Base-by-base conservation (phyloP, 768 basidiomycete species). In the Leccinum uliginosum region DNA sequence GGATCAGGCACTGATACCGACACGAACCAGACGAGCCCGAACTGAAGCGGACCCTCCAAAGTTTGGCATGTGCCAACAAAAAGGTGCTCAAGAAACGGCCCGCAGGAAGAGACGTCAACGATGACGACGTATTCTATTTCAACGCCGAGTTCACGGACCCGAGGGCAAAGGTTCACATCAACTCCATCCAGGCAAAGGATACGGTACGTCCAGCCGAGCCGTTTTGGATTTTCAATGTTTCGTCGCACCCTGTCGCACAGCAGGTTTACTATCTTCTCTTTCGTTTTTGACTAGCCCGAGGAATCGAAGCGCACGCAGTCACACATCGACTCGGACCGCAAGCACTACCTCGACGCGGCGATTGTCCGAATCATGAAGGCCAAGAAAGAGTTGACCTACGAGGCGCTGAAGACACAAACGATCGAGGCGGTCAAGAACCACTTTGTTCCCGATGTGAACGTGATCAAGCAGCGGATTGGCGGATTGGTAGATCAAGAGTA, bases 311-410 rank as follows among this genome's bases (percentile, higher is more conserved):
- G 84, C 55, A 95, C 92, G 6, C 91, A 92, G 65, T 80, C 79
- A 2, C 81, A 87, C 47, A 92, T 99, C 38, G 90, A 95, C 61
- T 84, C 86, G 34, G 94, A 98, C 71, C 83, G 96, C 58, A 86
- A 87, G 58, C 82, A 86, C 64, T 85, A 86, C 56, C 78, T 98
- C 14, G 93, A 98, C 62, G 94, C 94, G 1, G 95, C 95, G 21
- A 95, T 99, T 64, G 96, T 99, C 32, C 86, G 97, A 6, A 85
- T 96, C 66, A 95, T 98, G 93, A 98, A 98, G 71, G 86, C 84
- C 3, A 83, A 84, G 64, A 98, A 96, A 75, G 88, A 89, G 72
- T 76, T 96, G 73, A 77, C 75, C 24, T 85, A 92, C 64, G 84
- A 89, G 63, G 80, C 87, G 62, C 79, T 98, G 65, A 87, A 91